Evolutionary conservation across 2,329 filamentous ascomycete species (phyloP).

Genomic region (Teratosphaeria pseudoeucalypti): DNA sequence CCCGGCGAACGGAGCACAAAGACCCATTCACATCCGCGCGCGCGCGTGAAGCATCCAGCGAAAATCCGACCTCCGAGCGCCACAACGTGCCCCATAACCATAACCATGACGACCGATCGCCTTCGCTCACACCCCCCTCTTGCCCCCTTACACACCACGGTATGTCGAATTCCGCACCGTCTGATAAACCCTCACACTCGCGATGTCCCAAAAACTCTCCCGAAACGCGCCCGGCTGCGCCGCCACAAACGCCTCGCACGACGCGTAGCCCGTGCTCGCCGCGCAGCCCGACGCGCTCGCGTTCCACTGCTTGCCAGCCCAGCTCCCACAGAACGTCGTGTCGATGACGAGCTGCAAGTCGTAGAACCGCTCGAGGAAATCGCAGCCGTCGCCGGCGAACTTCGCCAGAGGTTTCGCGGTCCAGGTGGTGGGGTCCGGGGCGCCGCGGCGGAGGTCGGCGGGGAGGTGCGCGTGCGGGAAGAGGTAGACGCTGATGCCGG

Average conservation of each 20-base stretch:
- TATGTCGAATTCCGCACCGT: constrained; percentile 6
- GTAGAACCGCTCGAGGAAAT: constrained; percentile 60
- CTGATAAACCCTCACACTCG: constrained; percentile 53
- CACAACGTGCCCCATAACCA: too few relatives aligned
- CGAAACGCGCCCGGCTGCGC: constrained; percentile 59
- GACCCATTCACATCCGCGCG: too few relatives aligned
- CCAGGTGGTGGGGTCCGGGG: constrained; percentile 59
- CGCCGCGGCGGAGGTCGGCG: constrained; percentile 47
- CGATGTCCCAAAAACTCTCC: constrained; percentile 69
- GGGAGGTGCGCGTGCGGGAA: constrained; percentile 63
- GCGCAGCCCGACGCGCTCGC: constrained; percentile 45
- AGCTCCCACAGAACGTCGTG: constrained; percentile 78
- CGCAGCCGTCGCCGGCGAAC: constrained; percentile 56
- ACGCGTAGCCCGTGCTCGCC: constrained; percentile 42
- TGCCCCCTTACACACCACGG: constrained; percentile 28
- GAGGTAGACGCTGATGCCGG: constrained; percentile 69
- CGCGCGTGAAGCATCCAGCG: too few relatives aligned
- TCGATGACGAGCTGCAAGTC: constrained; percentile 69
- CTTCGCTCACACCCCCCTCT: neutral
- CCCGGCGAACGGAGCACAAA: neutral
- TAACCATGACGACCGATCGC: too few relatives aligned
- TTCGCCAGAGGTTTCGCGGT: constrained; percentile 51
- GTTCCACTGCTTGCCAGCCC: constrained; percentile 65
- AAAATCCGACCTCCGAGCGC: too few relatives aligned
- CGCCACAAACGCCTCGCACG: constrained; percentile 63